Conservation (phyloP, 768 basidiomycete species). For the Baorangia bicolor region DNA sequence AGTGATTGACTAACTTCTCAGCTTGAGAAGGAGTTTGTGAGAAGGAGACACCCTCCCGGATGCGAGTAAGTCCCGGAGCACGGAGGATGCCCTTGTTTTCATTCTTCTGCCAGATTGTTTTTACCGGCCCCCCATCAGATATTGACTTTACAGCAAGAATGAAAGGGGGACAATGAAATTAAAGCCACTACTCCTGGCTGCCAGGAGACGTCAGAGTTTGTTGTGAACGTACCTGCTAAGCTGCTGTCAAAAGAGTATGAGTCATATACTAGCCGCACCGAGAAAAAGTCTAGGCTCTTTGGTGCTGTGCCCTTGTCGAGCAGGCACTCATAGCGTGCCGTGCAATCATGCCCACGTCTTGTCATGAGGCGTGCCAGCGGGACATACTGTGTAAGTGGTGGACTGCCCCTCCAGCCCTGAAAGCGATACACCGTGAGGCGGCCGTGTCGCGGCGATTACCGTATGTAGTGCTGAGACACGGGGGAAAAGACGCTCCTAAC, state of each 20-base stretch:
- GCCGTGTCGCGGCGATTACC: neutral
- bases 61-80: neutral
- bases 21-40: neutral
- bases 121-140: neutral
- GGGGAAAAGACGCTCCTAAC: constrained; percentile 1
- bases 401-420: neutral
- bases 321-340: neutral
- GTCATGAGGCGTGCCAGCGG: neutral
- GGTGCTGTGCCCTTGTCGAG: neutral
- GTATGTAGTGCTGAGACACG: neutral
- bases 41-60: neutral
- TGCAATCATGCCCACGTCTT: neutral
- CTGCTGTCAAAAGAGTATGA: neutral
- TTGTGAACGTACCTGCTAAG: neutral
- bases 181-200: neutral
- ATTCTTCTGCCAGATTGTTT: neutral
- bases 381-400: no score
- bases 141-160: neutral
- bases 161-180: neutral
- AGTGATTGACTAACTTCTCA: neutral
- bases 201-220: neutral
- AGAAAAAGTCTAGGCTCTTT: neutral
- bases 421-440: neutral
- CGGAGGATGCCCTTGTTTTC: no score
- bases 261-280: neutral